These are phyloP conservation scores for Colletotrichum sp. DNA, from an alignment of 2,329 filamentous ascomycete genomes.

Conservation along the genomic window DNA sequence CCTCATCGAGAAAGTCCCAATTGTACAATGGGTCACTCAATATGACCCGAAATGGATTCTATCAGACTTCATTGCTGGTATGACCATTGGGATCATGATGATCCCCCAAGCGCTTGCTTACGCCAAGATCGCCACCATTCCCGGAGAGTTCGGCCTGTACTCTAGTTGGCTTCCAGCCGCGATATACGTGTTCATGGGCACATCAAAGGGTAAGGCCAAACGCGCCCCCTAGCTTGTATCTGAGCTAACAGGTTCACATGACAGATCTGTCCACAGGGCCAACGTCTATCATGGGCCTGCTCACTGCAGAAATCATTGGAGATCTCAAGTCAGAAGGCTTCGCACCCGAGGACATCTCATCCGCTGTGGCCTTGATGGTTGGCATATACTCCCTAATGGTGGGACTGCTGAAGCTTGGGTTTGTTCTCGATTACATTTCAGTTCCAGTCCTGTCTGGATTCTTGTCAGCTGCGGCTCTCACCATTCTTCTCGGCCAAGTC, in stretches of 20 bases:
- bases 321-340: conserved; percentile 56
- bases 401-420: conserved; percentile 67
- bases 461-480: conserved; percentile 70
- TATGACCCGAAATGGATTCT: conserved; percentile 67
- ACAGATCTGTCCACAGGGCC: conserved; percentile 67
- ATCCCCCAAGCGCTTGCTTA: conserved; percentile 69
- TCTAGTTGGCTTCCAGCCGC: conserved; percentile 64
- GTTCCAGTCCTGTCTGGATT: conserved; percentile 69
- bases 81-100: conserved; percentile 64
- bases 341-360: conserved; percentile 59
- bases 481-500: conserved; percentile 70
- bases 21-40: conserved; percentile 66
- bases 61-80: conserved; percentile 66
- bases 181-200: conserved; percentile 65
- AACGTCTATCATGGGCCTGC: conserved; percentile 67
- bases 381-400: conserved; percentile 65
- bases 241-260: neutral
- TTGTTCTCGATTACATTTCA: conserved; percentile 70
- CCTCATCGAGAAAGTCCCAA: conserved; percentile 64
- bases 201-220: conserved; percentile 58
- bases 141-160: conserved; percentile 65
- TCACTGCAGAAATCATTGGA: conserved; percentile 65
- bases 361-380: conserved; percentile 67
- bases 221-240: neutral
- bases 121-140: conserved; percentile 66